These are phyloP conservation scores for Oenanthe javanica DNA, from an alignment of 140 eudicot species.

Conservation along the genomic window DNA sequence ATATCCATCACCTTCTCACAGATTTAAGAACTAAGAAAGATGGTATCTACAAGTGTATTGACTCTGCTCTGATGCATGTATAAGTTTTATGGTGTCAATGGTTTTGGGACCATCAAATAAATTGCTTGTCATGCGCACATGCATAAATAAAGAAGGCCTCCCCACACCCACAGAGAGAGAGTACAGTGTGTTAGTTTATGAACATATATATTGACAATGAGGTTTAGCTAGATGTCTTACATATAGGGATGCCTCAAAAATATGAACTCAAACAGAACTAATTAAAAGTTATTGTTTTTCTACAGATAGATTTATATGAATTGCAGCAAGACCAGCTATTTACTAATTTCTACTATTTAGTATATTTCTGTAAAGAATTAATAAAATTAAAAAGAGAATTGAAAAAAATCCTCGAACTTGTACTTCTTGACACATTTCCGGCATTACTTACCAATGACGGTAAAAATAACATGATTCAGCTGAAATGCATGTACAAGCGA, in stretches of 20 bases:
- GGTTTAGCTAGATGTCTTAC: background rate
- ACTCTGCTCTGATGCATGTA: background rate
- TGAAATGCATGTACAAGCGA: too few species aligned
- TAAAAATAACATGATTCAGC: too few species aligned
- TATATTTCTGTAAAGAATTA: background rate
- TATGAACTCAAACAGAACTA: background rate
- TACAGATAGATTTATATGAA: background rate
- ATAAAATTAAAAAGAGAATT: background rate
- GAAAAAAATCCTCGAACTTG: background rate
- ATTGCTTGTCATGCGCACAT: background rate
- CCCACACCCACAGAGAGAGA: background rate
- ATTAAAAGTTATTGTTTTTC: background rate
- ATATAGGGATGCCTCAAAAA: background rate
- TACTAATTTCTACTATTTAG: background rate
- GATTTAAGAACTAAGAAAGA: background rate
- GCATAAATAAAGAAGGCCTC: background rate
- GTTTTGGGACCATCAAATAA: background rate
- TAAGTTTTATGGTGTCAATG: background rate
- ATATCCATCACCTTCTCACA: background rate
- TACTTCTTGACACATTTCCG: background rate
- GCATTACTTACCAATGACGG: too few species aligned
- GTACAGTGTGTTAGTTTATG: background rate
- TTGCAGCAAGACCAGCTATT: background rate
- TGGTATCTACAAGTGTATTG: background rate
- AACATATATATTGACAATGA: background rate